Evolutionary conservation across 306 rosid species (phyloP), one percentile per base, ranked within the genome.

Genomic region (Myrica gale): DNA sequence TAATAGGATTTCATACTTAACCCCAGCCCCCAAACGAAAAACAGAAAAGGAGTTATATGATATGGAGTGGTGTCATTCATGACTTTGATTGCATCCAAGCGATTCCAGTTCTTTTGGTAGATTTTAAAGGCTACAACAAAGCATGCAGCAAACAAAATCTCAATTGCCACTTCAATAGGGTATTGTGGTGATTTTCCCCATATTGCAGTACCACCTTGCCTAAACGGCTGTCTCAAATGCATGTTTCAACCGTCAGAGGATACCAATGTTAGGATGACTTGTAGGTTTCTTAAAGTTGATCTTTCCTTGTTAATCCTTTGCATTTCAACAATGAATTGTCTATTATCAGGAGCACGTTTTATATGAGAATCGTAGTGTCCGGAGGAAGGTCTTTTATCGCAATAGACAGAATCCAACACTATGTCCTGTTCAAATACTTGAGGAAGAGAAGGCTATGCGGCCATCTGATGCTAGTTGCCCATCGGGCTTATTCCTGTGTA

Each of bases 401-500:
- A 89, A 93, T 58, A 44, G 77, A 76, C 79, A 88, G 76, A 87
- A 88, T 16, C 89, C 82, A 1, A 82, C 76, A 47, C 74, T 93
- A 61, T 93, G 97, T 75, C 98, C 96, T 32, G 89, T 91, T 80
- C 92, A 82, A 79, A 83, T 91, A 78, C 92, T 93, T 5, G 91
- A 85, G 77, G 96, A 93, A 80, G 98, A 93, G 85, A 91, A 80
- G 71, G 69, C 79, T 63, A 93, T 93, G 98, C 93, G 98, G 55
- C 96, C 97, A 56, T 89, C 83, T 13, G 97, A 89, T 85, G 71
- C 83, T 55, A 82, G 79, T 74, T 91, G 97, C 69, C 98, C 96
- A 74, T 93, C 98, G 54, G 85, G 86, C 86, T 83, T 93, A 70
- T 93, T 93, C 89, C 86, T 93, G 81, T 93, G 98, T 74, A 93